Percentiles rank a stretch among this genome's conserved stretches.
Conservation (phyloP, 441 rosid genomes). For the Biscutella auriculata region DNA sequence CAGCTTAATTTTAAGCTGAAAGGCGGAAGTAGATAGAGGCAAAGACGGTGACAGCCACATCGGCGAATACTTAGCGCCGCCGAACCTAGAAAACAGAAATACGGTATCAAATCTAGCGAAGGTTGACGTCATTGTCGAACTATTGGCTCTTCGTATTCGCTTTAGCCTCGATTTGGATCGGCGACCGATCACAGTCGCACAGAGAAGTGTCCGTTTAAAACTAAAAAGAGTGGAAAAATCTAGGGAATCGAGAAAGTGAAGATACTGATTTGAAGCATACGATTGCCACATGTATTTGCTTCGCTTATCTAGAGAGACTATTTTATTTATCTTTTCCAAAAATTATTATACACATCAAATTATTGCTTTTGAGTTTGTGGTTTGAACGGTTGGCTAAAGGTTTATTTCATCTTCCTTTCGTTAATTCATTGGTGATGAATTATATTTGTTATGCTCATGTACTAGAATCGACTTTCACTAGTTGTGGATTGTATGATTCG, state of each 20-base stretch:
- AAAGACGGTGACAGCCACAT: conserved; percentile 6
- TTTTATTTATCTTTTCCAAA: neutral
- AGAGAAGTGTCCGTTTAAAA: conserved; percentile 8
- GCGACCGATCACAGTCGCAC: neutral
- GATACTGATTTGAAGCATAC: neutral
- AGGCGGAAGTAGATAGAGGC: conserved; percentile 16
- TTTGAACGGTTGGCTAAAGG: no score
- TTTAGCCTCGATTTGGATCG: no score
- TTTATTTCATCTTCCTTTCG: no score
- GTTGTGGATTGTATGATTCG: no score
- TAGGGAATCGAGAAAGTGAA: neutral
- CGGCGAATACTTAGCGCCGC: conserved; percentile 11
- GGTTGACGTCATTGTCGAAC: conserved; percentile 21
- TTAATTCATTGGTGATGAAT: no score
- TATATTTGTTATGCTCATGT: no score
- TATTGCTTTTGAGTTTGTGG: no score
- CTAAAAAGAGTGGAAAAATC: neutral
- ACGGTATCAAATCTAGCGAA: conserved; percentile 26
- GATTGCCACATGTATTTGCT: conserved; percentile 15
- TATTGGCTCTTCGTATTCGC: no score
- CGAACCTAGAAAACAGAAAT: conserved; percentile 17
- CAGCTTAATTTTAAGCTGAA: conserved; percentile 21
- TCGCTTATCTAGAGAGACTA: neutral
- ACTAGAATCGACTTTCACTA: no score
- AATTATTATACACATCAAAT: no score